phyloP scores from a whole-genome alignment of 768 basidiomycete species.

The Calocera viscosa region DNA sequence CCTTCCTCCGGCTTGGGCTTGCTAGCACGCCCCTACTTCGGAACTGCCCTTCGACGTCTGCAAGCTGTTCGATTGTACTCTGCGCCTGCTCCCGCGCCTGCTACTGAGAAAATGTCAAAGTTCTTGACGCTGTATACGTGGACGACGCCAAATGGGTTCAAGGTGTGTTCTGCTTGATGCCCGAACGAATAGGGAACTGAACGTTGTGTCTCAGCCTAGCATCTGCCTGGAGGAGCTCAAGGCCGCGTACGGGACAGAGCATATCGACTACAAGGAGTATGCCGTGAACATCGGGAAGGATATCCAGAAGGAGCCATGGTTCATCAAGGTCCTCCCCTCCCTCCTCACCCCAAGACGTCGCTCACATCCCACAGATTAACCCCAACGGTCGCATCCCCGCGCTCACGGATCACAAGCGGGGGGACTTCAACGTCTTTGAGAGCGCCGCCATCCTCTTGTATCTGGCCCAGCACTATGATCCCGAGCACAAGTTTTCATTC shows the following conservation, averaged over 20 bases:
- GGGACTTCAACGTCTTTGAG: slow-evolving; percentile 17
- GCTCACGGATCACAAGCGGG: slow-evolving; percentile 16
- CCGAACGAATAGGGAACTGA: too few relatives aligned
- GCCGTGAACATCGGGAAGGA: slow-evolving; percentile 14
- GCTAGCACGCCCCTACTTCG: too few relatives aligned
- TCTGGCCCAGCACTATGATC: slow-evolving; percentile 28
- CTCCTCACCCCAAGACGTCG: neutral
- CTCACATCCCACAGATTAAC: slow-evolving; percentile 14
- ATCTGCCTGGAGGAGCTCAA: slow-evolving; percentile 18
- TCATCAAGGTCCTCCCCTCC: slow-evolving; percentile 13
- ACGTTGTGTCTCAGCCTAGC: neutral
- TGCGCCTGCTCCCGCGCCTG: neutral
- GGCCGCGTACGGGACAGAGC: slow-evolving; percentile 13
- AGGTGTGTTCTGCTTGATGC: neutral
- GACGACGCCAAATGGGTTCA: neutral
- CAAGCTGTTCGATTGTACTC: neutral
- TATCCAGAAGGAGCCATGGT: slow-evolving; percentile 19
- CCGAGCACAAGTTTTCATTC: slow-evolving; percentile 27
- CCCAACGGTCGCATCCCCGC: slow-evolving; percentile 21
- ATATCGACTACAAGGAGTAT: slow-evolving; percentile 13
- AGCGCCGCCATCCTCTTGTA: slow-evolving; percentile 22
- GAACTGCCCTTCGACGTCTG: too few relatives aligned
- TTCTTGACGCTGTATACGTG: neutral
- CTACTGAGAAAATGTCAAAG: neutral
- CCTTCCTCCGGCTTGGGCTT: neutral